Conservation (phyloP, 345 rosid species). For the Passiflora organensis region DNA sequence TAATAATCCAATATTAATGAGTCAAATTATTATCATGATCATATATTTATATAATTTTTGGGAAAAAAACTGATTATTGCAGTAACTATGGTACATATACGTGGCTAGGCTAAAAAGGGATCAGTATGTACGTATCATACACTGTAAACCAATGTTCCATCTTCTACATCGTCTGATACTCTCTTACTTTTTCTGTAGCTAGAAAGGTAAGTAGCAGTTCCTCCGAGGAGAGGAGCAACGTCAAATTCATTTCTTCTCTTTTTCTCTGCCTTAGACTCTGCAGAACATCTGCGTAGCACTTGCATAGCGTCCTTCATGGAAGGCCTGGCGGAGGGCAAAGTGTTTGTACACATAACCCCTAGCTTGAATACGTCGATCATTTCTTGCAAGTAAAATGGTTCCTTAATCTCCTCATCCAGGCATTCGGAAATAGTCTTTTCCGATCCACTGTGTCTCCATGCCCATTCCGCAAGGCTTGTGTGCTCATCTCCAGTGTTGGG, state of each 20-base stretch:
- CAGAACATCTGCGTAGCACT: constrained; percentile 37
- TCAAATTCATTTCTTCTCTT: constrained; percentile 31
- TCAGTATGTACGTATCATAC: neutral
- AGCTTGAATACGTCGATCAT: constrained; percentile 61
- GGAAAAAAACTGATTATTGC: too few species aligned
- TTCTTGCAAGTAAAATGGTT: constrained; percentile 38
- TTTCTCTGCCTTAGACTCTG: constrained; percentile 19
- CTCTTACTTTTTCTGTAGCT: constrained; percentile 21
- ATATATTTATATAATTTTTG: too few species aligned
- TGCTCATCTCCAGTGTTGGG: constrained; percentile 58
- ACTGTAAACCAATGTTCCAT: constrained; percentile 12
- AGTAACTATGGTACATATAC: neutral
- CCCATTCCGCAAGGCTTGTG: constrained; percentile 76
- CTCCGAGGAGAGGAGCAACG: constrained; percentile 38
- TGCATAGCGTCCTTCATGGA: constrained; percentile 75
- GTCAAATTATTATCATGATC: too few species aligned
- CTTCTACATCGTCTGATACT: constrained; percentile 7
- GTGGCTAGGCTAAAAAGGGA: neutral
- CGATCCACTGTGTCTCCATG: constrained; percentile 56
- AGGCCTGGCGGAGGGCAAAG: constrained; percentile 54
- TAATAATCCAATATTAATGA: too few species aligned
- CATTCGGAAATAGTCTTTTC: constrained; percentile 39
- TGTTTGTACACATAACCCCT: constrained; percentile 61
- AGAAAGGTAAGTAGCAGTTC: constrained; percentile 24
- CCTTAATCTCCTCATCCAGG: constrained; percentile 55